Conservation (phyloP, 2,329 filamentous ascomycete species). For the Leptodontidium sp. region DNA sequence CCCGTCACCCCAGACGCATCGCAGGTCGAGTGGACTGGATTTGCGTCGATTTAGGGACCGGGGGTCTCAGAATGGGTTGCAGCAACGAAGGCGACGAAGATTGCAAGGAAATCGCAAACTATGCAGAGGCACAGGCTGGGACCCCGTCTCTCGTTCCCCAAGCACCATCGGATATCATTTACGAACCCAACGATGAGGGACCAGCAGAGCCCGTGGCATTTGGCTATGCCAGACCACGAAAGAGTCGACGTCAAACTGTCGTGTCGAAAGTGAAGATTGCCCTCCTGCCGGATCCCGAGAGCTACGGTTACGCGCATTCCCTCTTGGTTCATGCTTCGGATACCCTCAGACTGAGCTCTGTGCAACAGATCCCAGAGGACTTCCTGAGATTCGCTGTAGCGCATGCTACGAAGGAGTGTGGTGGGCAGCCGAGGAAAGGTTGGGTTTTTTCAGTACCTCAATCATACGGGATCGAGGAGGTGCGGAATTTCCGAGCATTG, state of each 20-base stretch:
- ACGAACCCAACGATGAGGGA: not conserved
- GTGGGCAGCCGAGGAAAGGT: not conserved
- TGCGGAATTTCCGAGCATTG: not conserved
- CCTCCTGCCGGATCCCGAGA: not conserved
- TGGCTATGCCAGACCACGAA: not conserved
- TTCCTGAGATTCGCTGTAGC: not conserved
- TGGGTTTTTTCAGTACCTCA: not conserved
- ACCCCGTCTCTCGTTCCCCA: not conserved
- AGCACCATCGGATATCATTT: not conserved
- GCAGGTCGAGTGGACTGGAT: not conserved
- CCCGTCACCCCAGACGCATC: not conserved
- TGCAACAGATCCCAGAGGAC: not conserved
- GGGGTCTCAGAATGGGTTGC: not conserved
- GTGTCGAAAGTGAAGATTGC: not conserved
- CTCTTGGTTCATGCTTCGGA: not conserved
- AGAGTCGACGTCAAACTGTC: not conserved
- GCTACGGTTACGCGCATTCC: not conserved
- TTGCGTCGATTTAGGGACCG: not conserved
- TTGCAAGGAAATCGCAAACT: not conserved
- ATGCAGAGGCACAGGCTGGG: not conserved
- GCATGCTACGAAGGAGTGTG: not conserved
- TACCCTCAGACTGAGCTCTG: not conserved
- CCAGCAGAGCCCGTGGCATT: not conserved
- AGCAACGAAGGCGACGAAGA: not conserved
- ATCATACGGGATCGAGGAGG: not conserved